Conservation (phyloP, 345 rosid species). For the Excoecaria cochinchinensis region DNA sequence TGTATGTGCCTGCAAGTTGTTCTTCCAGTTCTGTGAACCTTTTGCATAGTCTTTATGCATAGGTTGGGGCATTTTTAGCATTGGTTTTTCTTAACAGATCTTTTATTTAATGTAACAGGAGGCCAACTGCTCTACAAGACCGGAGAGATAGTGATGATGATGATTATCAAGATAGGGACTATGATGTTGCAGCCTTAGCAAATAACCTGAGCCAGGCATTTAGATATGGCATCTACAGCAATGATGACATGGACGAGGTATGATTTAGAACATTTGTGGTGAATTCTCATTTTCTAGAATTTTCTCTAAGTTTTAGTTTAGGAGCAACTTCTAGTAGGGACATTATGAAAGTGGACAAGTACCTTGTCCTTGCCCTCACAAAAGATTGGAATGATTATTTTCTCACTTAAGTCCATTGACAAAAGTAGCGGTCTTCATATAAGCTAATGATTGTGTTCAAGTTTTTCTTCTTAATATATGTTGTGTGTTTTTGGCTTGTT, state of each 20-base stretch:
- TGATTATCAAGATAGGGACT: conserved; percentile 93
- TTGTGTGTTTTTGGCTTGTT: not conserved
- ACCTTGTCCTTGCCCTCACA: not conserved
- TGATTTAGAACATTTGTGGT: conserved; percentile 6
- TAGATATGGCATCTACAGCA: conserved; percentile 77
- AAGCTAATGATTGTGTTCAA: not conserved
- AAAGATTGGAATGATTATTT: not conserved
- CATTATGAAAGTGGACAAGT: not conserved
- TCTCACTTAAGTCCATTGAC: not conserved
- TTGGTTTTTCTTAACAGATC: not conserved
- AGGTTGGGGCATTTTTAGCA: not conserved
- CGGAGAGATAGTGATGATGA: conserved; percentile 93
- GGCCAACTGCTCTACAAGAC: conserved; percentile 83
- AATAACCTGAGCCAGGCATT: conserved; percentile 91
- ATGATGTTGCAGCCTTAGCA: conserved; percentile 90
- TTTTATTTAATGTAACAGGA: conserved; percentile 46
- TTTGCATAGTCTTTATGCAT: not conserved
- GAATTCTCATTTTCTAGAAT: not conserved
- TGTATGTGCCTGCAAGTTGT: not conserved
- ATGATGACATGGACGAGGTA: conserved; percentile 84
- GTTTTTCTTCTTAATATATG: not conserved
- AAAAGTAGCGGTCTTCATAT: not conserved
- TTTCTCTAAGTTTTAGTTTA: not conserved
- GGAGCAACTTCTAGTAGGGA: not conserved
- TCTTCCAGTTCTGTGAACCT: not conserved